Conservation (phyloP, 2,329 filamentous ascomycete genomes). For the Magnaporthales sp. region DNA sequence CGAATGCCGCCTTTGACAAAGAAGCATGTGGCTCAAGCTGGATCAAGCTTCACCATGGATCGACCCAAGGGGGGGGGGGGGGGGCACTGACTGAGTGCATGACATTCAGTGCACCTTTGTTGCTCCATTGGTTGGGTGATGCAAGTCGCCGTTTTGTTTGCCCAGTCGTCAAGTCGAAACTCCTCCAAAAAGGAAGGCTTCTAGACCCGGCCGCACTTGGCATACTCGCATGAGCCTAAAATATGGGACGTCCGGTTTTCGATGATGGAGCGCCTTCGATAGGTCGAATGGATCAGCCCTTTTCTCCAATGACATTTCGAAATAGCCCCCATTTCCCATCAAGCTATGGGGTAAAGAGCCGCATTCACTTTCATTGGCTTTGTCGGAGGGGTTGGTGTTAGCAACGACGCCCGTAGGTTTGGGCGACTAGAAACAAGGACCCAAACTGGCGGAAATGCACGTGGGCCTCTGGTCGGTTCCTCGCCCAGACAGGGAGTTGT, state of each 20-base stretch:
- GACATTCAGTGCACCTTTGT: neutral
- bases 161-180: neutral
- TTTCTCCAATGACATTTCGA: constrained; percentile 20
- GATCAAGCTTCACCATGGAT: neutral
- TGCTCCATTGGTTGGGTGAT: neutral
- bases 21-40: neutral
- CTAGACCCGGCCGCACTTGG: constrained; percentile 3
- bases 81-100: neutral
- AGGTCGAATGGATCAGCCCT: constrained; percentile 11
- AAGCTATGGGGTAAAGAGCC: constrained; percentile 20
- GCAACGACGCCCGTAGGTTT: neutral
- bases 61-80: neutral
- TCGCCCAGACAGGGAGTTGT: neutral
- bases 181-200: constrained; percentile 3
- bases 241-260: constrained; percentile 18
- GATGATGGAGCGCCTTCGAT: constrained; percentile 14
- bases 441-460: neutral
- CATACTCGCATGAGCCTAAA: constrained; percentile 6
- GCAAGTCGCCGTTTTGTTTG: neutral
- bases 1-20: neutral
- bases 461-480: neutral
- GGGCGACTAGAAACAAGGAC: neutral
- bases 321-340: constrained; percentile 12
- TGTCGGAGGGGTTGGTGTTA: neutral
- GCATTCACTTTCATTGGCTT: constrained; percentile 10